Evolutionary conservation across 2,329 filamentous ascomycete genomes (phyloP).

Genomic region (Thelonectria rubi): DNA sequence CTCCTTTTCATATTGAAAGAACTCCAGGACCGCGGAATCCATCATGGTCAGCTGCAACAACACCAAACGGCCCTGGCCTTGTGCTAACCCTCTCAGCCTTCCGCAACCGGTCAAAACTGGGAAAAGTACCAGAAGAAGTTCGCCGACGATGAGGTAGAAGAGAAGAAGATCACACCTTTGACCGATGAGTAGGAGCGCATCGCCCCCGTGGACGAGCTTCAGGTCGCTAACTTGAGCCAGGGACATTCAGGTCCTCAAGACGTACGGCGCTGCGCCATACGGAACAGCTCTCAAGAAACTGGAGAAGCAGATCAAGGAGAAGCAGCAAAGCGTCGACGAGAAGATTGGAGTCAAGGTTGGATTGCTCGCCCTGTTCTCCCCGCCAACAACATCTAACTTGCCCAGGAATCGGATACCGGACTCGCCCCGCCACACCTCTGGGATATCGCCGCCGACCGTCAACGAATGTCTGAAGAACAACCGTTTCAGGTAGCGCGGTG

Average conservation of each 20-base stretch:
- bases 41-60: conserved; percentile 52
- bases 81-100: conserved; percentile 71
- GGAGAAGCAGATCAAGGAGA: conserved; percentile 99
- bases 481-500: conserved; percentile 96
- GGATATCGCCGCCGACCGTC: conserved; percentile 97
- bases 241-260: conserved; percentile 99
- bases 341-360: conserved; percentile 88
- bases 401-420: conserved; percentile 94
- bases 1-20: neutral
- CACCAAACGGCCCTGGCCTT: conserved; percentile 21
- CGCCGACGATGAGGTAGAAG: conserved; percentile 94
- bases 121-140: conserved; percentile 99
- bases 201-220: neutral
- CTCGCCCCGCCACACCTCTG: conserved; percentile 98
- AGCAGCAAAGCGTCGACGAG: conserved; percentile 97
- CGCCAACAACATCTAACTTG: conserved; percentile 31
- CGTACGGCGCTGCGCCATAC: conserved; percentile 96
- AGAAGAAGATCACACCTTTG: conserved; percentile 99
- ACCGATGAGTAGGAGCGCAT: conserved; percentile 83
- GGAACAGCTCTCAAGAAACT: conserved; percentile 94
- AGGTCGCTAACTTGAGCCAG: conserved; percentile 57
- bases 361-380: conserved; percentile 30
- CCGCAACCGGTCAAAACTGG: conserved; percentile 93
- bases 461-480: conserved; percentile 98
- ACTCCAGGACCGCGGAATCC: conserved; percentile 44